phyloP scores from a whole-genome alignment of 139 green algal genomes.

The Microglena sp. region DNA sequence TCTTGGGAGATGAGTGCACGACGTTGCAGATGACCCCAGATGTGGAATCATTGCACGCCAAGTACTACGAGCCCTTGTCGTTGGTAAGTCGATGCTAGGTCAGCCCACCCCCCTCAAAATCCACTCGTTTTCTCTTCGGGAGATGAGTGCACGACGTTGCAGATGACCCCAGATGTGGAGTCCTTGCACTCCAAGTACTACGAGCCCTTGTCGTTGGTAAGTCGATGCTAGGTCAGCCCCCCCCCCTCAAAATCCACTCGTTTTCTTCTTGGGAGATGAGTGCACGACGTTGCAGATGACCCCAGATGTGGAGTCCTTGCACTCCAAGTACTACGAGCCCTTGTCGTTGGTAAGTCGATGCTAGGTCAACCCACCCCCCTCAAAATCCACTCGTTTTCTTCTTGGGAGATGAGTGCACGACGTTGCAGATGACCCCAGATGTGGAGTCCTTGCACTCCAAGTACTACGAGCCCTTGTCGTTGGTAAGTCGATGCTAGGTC shows the following conservation, averaged over 20 bases:
- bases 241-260: too few relatives aligned
- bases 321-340: slow-evolving; percentile 76
- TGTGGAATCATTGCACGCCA: slow-evolving; percentile 35
- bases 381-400: too few relatives aligned
- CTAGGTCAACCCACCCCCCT: too few relatives aligned
- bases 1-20: slow-evolving; percentile 78
- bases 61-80: slow-evolving; percentile 85
- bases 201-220: slow-evolving; percentile 80
- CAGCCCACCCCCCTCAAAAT: too few relatives aligned
- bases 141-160: slow-evolving; percentile 71
- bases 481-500: too few relatives aligned
- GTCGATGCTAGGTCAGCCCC: too few relatives aligned
- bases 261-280: slow-evolving; percentile 78
- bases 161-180: slow-evolving; percentile 49
- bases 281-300: slow-evolving; percentile 66
- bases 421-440: slow-evolving; percentile 50
- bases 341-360: too few relatives aligned
- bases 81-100: too few relatives aligned
- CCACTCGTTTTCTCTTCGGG: too few relatives aligned
- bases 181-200: slow-evolving; percentile 60
- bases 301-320: slow-evolving; percentile 41
- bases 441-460: slow-evolving; percentile 36
- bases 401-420: slow-evolving; percentile 76
- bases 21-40: slow-evolving; percentile 52
- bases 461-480: slow-evolving; percentile 87